phyloP scores from a whole-genome alignment of 768 basidiomycete species.

The Leccinum disarticulatum region DNA sequence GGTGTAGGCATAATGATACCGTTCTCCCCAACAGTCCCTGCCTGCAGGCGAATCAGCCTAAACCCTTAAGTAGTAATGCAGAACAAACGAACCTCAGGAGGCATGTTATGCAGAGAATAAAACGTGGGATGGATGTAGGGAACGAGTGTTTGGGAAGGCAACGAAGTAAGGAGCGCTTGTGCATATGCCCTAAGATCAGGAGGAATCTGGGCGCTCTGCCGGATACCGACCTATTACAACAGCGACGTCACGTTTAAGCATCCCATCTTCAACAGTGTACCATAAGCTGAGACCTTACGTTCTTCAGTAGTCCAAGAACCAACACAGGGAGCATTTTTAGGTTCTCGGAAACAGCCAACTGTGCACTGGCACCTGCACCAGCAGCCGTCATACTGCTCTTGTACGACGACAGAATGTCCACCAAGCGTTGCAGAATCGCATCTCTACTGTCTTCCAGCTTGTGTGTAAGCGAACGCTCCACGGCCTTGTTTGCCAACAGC shows the following conservation, averaged over 20 bases:
- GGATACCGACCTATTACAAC: constrained; percentile 72
- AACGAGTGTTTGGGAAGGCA: constrained; percentile 88
- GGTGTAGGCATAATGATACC: constrained; percentile 88
- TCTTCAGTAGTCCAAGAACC: constrained; percentile 88
- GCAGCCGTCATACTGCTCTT: constrained; percentile 96
- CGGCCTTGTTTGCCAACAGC: constrained; percentile 87
- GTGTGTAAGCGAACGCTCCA: constrained; percentile 81
- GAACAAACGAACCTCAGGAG: constrained; percentile 63
- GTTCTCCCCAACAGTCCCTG: constrained; percentile 86
- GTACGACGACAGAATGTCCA: constrained; percentile 83
- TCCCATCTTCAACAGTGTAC: not conserved
- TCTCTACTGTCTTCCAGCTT: constrained; percentile 90
- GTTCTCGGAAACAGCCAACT: constrained; percentile 90
- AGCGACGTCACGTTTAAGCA: not conserved
- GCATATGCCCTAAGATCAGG: constrained; percentile 96
- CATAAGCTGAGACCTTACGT: constrained; percentile 51
- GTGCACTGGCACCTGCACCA: constrained; percentile 91
- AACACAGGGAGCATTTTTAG: constrained; percentile 92
- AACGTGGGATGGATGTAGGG: constrained; percentile 95
- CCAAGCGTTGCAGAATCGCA: constrained; percentile 76
- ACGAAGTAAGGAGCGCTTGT: constrained; percentile 84
- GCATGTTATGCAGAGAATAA: constrained; percentile 97
- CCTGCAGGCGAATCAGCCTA: constrained; percentile 43
- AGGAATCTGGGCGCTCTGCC: constrained; percentile 96
- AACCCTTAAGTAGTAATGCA: not conserved